Evolutionary conservation across 345 rosid genomes (phyloP), one percentile per base, ranked within the genome.

Genomic region (Syzygium aqueum): DNA sequence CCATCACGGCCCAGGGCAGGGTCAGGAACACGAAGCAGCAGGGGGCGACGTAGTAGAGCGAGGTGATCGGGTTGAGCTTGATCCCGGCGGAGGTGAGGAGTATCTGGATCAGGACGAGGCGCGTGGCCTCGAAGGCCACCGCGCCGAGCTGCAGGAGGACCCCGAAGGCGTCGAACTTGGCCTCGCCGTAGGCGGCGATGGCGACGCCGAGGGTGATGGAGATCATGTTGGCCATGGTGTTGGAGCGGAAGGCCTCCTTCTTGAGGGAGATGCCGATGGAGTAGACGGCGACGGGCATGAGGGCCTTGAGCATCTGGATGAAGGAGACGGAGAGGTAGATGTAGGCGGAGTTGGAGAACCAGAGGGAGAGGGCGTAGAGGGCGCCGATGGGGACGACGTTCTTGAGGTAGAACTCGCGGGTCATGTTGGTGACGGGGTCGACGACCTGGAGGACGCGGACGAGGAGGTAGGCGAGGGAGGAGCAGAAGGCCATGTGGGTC

Each of bases 301-400:
- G 88, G n/a, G 93, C 93, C 80, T 92, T 92, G 84, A 92, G 91
- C 92, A 90, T 90, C 92, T 92, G 93, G 88, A 92, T 92, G 84
- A 92, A 92, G 33, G 93, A 92, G 23, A 92, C 93, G 17, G 92
- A 92, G 84, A 92, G 88, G 86, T 92, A 92, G 77, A 92, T 92
- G 82, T 92, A 92, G n/a, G 93, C 91, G 54, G 93, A 92, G 54
- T 92, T 92, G 61, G 93, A 90, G 16, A 92, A 88, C 93, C 92
- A 92, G 16, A 92, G 91, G 82, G 89, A 86, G 82, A 92, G 88
- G 73, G 93, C 87, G 85, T 92, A 92, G 23, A 92, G 77, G 40
- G 93, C 92, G 65, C 93, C 92, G 84, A 92, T 92, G 80, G 93
- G 93, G 53, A 92, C 90, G 37, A 92, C 92, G 56, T 92, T 90